These are phyloP conservation scores for Russula lepida DNA, from an alignment of 768 basidiomycete genomes.

Conservation along the genomic window DNA sequence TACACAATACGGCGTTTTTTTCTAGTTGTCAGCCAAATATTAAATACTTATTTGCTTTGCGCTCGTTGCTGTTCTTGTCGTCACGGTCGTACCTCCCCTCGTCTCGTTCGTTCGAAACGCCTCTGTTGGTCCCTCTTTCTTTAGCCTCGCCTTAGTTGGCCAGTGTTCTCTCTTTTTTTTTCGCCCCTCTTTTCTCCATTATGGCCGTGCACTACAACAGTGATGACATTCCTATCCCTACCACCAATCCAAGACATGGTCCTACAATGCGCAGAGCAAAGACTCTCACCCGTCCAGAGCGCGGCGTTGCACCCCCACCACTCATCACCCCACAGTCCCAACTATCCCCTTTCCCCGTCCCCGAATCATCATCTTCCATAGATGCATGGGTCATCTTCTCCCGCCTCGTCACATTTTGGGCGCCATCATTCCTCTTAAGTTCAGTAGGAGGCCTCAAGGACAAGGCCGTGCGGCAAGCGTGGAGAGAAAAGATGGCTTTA, in stretches of 20 bases:
- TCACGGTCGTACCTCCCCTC: not conserved
- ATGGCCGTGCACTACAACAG: conserved; percentile 14
- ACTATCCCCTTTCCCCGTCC: conserved; percentile 32
- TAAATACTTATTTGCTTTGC: not conserved
- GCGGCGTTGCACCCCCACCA: conserved; percentile 86
- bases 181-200: conserved; percentile 7
- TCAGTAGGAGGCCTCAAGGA: conserved; percentile 77
- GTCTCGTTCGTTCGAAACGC: not conserved
- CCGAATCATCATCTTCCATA: conserved; percentile 27
- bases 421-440: conserved; percentile 66
- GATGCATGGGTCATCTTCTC: conserved; percentile 80
- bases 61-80: not conserved
- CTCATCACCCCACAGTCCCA: conserved; percentile 76
- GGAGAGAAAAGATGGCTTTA: conserved; percentile 94
- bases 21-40: not conserved
- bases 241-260: conserved; percentile 21
- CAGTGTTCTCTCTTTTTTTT: conserved; percentile 5
- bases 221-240: conserved; percentile 20
- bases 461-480: conserved; percentile 72
- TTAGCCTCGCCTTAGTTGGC: conserved; percentile 17
- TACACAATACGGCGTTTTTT: not conserved
- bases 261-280: conserved; percentile 78
- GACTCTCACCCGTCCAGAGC: conserved; percentile 93
- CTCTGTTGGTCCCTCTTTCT: not conserved
- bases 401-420: conserved; percentile 82